A percentile compares a stretch with the other conserved stretches of the same genome.
phyloP scores from a whole-genome alignment of 768 basidiomycete species.

The Chalciporus pseudorubinellus region DNA sequence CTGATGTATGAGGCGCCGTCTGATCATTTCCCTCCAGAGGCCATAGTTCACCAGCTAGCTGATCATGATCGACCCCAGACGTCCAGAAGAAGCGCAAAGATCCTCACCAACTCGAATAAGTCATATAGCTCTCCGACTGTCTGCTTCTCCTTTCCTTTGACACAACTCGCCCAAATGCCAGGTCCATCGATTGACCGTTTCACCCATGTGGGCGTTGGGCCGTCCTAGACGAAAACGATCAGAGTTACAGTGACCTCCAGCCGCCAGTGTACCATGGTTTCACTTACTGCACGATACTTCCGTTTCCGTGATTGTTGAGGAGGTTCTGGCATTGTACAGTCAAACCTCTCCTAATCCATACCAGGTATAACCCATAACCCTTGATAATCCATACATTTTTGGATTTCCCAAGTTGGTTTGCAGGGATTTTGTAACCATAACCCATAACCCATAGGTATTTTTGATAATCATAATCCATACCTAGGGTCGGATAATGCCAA shows the following conservation, averaged over 20 bases:
- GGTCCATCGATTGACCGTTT: conserved; percentile 73
- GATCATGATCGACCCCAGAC: conserved; percentile 15
- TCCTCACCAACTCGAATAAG: conserved; percentile 69
- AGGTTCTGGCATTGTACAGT: conserved; percentile 18
- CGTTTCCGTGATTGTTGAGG: conserved; percentile 36
- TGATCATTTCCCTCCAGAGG: conserved; percentile 38
- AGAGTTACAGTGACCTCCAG: not conserved
- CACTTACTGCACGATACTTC: conserved; percentile 51
- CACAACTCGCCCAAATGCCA: conserved; percentile 83
- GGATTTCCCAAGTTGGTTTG: too few species aligned
- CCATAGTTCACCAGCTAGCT: conserved; percentile 77
- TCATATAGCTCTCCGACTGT: conserved; percentile 76
- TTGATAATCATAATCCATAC: too few species aligned
- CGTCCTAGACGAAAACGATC: conserved; percentile 46
- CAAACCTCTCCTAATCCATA: too few species aligned
- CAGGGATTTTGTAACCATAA: too few species aligned
- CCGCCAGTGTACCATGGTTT: not conserved
- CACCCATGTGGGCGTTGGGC: conserved; percentile 57
- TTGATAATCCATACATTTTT: too few species aligned
- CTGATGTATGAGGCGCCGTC: conserved; percentile 26
- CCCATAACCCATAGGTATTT: too few species aligned
- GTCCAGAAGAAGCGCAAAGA: not conserved
- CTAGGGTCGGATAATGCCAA: too few species aligned
- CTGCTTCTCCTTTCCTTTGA: conserved; percentile 81
- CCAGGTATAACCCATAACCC: too few species aligned